These are phyloP conservation scores for Fagus crenata DNA, from an alignment of 306 rosid species.

Conservation along the genomic window DNA sequence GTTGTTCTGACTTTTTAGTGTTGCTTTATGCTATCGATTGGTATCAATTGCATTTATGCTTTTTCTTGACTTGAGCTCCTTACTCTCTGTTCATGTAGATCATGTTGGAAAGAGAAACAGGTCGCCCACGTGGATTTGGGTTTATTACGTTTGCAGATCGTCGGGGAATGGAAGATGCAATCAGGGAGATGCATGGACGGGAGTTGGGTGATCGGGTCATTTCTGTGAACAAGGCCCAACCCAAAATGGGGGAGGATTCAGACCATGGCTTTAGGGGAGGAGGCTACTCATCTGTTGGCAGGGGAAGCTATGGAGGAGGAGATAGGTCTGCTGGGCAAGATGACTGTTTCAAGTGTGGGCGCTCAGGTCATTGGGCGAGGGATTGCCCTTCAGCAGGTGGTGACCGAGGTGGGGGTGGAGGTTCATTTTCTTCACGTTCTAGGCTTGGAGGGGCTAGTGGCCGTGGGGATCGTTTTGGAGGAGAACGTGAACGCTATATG, in stretches of 20 bases:
- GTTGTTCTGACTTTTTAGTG: background rate
- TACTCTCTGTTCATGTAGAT: constrained; percentile 59
- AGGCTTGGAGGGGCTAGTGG: constrained; percentile 72
- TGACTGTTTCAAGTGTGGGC: constrained; percentile 96
- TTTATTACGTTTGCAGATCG: constrained; percentile 90
- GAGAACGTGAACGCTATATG: constrained; percentile 64
- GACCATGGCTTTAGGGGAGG: constrained; percentile 78
- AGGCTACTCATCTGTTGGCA: constrained; percentile 79
- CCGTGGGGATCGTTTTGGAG: constrained; percentile 73
- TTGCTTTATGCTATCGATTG: constrained; percentile 14
- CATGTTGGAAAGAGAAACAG: constrained; percentile 90
- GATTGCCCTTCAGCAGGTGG: constrained; percentile 83
- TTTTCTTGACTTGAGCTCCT: constrained; percentile 29
- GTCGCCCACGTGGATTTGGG: constrained; percentile 97
- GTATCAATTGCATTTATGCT: constrained; percentile 20
- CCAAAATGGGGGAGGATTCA: constrained; percentile 76
- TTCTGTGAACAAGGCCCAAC: constrained; percentile 92
- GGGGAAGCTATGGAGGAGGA: constrained; percentile 68
- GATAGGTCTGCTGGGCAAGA: constrained; percentile 79
- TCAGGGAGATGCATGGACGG: constrained; percentile 90
- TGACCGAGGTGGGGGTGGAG: constrained; percentile 65
- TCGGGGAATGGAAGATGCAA: constrained; percentile 97
- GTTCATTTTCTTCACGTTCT: constrained; percentile 76
- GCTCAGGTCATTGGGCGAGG: constrained; percentile 97
- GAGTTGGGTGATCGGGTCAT: constrained; percentile 80